A percentile compares a stretch with the other conserved stretches of the same genome.
These are phyloP conservation scores for Trichoderma virens DNA, from an alignment of 495 filamentous ascomycete genomes.

Conservation along the genomic window DNA sequence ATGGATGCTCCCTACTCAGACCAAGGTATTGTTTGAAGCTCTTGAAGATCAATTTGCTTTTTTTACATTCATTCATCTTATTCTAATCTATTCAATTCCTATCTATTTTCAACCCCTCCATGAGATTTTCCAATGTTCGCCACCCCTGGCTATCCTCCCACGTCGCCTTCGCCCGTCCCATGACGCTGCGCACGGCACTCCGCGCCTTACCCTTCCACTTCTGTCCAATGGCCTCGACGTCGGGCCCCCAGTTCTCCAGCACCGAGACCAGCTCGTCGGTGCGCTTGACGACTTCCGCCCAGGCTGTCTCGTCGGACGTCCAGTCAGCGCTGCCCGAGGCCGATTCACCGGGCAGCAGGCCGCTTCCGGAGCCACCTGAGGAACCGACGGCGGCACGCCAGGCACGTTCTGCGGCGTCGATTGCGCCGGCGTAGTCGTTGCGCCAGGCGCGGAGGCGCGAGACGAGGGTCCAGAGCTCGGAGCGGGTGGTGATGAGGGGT, in stretches of 20 bases:
- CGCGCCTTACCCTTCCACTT: constrained; percentile 85
- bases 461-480: constrained; percentile 66
- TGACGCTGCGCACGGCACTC: constrained; percentile 69
- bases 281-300: constrained; percentile 54
- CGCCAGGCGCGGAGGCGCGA: constrained; percentile 64
- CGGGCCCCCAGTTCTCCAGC: constrained; percentile 56
- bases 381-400: constrained; percentile 63
- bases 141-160: constrained; percentile 77
- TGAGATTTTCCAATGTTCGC: constrained; percentile 49
- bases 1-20: too few species aligned
- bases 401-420: constrained; percentile 80
- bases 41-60: too few species aligned
- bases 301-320: constrained; percentile 39
- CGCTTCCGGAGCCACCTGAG: constrained; percentile 21
- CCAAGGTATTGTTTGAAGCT: too few species aligned
- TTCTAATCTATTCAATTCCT: neutral
- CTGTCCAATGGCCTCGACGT: constrained; percentile 43
- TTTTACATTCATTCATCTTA: neutral
- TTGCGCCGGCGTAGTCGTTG: constrained; percentile 55
- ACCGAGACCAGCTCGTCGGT: constrained; percentile 58
- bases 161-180: constrained; percentile 70
- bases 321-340: constrained; percentile 25
- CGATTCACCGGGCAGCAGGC: constrained; percentile 11
- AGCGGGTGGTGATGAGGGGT: constrained; percentile 75
- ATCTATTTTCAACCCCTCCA: constrained; percentile 49